Percentiles rank a stretch among this genome's conserved stretches.
Conservation (phyloP, 2,329 filamentous ascomycete species). For the Fusarium torreyae region DNA sequence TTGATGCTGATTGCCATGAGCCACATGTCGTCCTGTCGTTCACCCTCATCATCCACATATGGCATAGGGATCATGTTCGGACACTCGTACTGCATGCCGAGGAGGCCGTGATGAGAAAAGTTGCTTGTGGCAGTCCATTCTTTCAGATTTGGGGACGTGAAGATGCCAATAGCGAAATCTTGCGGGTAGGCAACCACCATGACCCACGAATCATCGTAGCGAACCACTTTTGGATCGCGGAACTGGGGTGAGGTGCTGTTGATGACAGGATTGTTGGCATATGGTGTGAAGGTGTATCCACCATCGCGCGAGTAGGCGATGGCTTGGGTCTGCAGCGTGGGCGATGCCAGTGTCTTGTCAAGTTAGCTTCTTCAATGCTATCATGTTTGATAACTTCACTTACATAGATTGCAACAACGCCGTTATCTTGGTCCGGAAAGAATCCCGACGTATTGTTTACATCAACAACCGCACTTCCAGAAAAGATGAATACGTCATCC, state of each 20-base stretch:
- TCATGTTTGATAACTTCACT: slow-evolving; percentile 18
- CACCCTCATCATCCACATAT: slow-evolving; percentile 55
- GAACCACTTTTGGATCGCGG: slow-evolving; percentile 76
- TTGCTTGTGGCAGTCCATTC: slow-evolving; percentile 69
- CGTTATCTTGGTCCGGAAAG: slow-evolving; percentile 72
- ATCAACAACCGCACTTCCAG: slow-evolving; percentile 72
- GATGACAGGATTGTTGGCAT: slow-evolving; percentile 73
- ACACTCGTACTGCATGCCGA: slow-evolving; percentile 73
- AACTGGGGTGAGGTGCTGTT: slow-evolving; percentile 69
- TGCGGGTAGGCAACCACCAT: slow-evolving; percentile 67
- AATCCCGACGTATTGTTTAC: slow-evolving; percentile 76
- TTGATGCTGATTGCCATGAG: slow-evolving; percentile 69
- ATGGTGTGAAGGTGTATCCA: slow-evolving; percentile 74
- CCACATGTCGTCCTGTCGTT: slow-evolving; percentile 51
- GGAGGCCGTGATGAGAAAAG: slow-evolving; percentile 67
- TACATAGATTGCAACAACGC: slow-evolving; percentile 69
- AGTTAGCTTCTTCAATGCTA: neutral
- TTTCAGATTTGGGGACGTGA: slow-evolving; percentile 71
- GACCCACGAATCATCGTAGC: slow-evolving; percentile 71
- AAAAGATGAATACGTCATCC: slow-evolving; percentile 63
- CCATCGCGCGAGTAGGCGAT: slow-evolving; percentile 74
- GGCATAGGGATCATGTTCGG: slow-evolving; percentile 73
- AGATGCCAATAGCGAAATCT: slow-evolving; percentile 73
- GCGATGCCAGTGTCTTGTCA: slow-evolving; percentile 42
- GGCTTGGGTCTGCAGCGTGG: slow-evolving; percentile 65